phyloP scores from a whole-genome alignment of 805 yeast genomes.

The Saturnispora hagleri region DNA sequence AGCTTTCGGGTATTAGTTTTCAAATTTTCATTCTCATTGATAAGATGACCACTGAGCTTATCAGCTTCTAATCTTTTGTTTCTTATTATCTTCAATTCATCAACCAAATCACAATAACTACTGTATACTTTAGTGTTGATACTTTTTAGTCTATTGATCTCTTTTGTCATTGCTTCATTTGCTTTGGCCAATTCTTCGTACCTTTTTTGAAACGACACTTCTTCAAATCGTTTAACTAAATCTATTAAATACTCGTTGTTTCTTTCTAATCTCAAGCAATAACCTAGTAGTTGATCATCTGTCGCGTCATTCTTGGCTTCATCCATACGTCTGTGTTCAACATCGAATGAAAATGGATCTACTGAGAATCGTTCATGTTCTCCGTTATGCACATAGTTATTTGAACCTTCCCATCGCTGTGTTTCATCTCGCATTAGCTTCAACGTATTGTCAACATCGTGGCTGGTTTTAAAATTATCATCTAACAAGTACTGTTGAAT shows the following conservation, averaged over 20 bases:
- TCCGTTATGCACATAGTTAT: not conserved
- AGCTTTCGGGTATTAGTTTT: not conserved
- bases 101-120: conserved; percentile 20
- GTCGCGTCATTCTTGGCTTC: not conserved
- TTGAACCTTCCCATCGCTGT: conserved; percentile 11
- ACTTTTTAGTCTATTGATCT: conserved; percentile 16
- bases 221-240: conserved; percentile 14
- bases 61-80: not conserved
- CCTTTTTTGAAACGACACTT: conserved; percentile 17
- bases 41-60: not conserved
- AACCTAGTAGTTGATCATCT: conserved; percentile 9
- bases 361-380: not conserved
- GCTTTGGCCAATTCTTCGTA: conserved; percentile 7
- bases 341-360: not conserved
- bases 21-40: not conserved
- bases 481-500: conserved; percentile 9
- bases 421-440: conserved; percentile 17
- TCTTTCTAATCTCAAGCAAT: conserved; percentile 14
- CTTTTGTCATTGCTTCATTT: conserved; percentile 8
- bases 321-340: conserved; percentile 3
- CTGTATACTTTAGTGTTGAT: conserved; percentile 20
- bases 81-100: conserved; percentile 8
- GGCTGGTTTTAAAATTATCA: conserved; percentile 11
- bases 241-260: conserved; percentile 12
- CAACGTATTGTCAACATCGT: conserved; percentile 18